Percentiles rank a stretch among this genome's conserved stretches.
Evolutionary conservation across 495 filamentous ascomycete species (phyloP).

Genomic region (Annulohypoxylon maeteangense): DNA sequence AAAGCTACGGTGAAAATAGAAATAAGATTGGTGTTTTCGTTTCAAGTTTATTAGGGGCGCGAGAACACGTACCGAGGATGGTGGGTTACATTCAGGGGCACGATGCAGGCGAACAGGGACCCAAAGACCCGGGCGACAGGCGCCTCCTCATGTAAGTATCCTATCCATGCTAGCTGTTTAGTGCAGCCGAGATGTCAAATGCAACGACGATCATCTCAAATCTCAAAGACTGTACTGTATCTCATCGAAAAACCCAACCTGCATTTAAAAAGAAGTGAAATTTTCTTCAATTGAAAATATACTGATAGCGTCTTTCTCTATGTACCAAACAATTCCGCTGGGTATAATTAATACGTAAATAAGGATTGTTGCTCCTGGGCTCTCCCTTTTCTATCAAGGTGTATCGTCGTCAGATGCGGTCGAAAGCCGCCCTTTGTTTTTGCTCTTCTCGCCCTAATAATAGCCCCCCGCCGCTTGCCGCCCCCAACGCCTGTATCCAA

Average conservation of each 20-base stretch:
- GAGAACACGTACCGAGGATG: not conserved
- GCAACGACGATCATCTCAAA: conserved; percentile 1
- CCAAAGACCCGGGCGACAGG: not conserved
- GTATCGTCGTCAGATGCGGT: conserved; percentile 4
- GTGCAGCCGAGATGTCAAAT: not conserved
- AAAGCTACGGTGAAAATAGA: not conserved
- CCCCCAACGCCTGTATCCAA: conserved; percentile 13
- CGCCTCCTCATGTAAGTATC: not conserved
- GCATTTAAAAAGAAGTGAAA: not conserved
- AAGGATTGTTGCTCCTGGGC: conserved; percentile 17
- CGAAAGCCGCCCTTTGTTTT: not conserved
- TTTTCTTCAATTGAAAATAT: conserved; percentile 4
- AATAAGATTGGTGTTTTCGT: not conserved
- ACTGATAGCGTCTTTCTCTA: conserved; percentile 9
- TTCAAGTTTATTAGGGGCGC: conserved; percentile 1
- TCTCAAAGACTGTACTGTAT: no score
- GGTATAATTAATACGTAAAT: conserved; percentile 24
- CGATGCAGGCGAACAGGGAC: not conserved
- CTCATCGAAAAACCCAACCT: not conserved
- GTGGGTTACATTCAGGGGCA: conserved; percentile 1
- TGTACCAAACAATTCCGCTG: conserved; percentile 15
- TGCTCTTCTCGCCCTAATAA: not conserved
- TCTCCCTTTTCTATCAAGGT: conserved; percentile 15
- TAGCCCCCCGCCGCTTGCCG: no score
- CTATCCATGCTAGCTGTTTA: no score